These are phyloP conservation scores for Lichtheimia hyalospora DNA, from an alignment of 371 early-diverging fungal species.

Conservation along the genomic window DNA sequence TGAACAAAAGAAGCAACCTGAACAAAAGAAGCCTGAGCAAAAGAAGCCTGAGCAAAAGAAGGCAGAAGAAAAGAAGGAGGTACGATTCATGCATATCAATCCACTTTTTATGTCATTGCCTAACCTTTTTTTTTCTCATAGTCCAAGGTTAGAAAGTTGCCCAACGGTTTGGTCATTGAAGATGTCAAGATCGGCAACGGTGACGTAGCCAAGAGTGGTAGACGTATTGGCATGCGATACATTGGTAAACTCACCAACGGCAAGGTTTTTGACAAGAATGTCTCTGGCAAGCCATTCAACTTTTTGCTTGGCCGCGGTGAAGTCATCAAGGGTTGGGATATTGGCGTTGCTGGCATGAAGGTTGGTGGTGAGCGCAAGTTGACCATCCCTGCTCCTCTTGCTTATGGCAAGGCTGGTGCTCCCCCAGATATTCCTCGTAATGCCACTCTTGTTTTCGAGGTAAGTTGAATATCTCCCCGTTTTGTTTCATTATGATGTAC, in stretches of 20 bases:
- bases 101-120: not conserved
- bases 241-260: conserved; percentile 89
- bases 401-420: conserved; percentile 86
- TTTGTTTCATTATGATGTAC: not conserved
- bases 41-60: conserved; percentile 14
- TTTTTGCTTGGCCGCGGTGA: conserved; percentile 89
- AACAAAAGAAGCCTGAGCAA: conserved; percentile 11
- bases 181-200: conserved; percentile 79
- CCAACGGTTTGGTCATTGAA: conserved; percentile 76
- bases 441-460: conserved; percentile 85
- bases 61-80: conserved; percentile 5
- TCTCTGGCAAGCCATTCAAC: conserved; percentile 85
- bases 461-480: conserved; percentile 51
- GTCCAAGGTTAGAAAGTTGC: conserved; percentile 13
- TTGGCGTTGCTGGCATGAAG: conserved; percentile 89
- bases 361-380: conserved; percentile 88
- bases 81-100: not conserved
- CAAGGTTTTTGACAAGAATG: conserved; percentile 94
- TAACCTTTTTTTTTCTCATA: not conserved
- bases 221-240: conserved; percentile 83
- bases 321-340: conserved; percentile 96
- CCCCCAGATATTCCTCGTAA: conserved; percentile 90
- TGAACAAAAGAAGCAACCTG: conserved; percentile 10
- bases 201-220: conserved; percentile 75
- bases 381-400: conserved; percentile 83